Base-by-base conservation (phyloP, 2,329 filamentous ascomycete species). In the Trichoderma breve region DNA sequence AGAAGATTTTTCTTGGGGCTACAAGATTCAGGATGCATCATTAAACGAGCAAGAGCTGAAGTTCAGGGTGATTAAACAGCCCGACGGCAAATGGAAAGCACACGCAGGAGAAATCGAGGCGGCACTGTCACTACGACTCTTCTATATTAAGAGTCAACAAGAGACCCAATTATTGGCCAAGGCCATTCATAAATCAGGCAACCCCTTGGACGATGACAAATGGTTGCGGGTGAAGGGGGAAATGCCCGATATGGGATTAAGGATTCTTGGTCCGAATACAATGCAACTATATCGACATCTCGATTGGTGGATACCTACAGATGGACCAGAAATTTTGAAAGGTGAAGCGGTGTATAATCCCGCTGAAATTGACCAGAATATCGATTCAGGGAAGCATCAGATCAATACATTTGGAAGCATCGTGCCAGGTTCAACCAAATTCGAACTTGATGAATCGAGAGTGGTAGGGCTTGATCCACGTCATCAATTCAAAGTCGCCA, bases 101-200 rank as follows among this genome's bases (percentile, higher is more conserved):
- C 57, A 63, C 55, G 36, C 71, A 7, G 74, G 73, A 8, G 75
- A 77, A 53, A 72, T 80, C 18, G 77, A 79, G 15, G 77, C 79
- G 3, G 77, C 73, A 0, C 64, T 80, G 26, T 80, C 79, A 3
- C 69, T 80, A 11, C 79, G 78, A 76, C 51, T 79, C 5, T 64
- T 64, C 15, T 32, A 32, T 2, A 6, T 14, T 9, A 64, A 28
- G 12, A 5, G 7, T 24, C 12, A 43, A 18, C 9, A 43, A 8
- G 14, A 63, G 15, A n/a, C 9, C 1, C 36, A 28, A 7, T 18
- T 9, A 47, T 18, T 39, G 6, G 8, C 36, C 24, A 24, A 12
- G 30, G 7, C 36, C 21, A 6, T 12, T n/a, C 5, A 43, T 2
- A 61, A 28, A n/a, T 36, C 58, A 1, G 18, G 32, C 32, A 28